These are phyloP conservation scores for Carnegiea gigantea DNA, from an alignment of 179 eudicot species.

Conservation along the genomic window DNA sequence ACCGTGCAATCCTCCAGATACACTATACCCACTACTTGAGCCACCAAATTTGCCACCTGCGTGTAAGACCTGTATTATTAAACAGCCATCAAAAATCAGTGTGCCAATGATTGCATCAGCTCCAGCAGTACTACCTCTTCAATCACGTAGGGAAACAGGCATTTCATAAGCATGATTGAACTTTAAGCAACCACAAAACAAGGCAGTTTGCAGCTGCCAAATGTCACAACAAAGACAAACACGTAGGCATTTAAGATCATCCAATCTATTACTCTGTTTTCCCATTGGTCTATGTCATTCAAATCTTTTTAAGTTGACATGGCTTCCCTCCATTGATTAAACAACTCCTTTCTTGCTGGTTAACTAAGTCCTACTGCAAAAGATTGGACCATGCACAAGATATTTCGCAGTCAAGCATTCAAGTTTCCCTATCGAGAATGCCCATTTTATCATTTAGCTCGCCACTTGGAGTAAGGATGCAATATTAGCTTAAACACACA, in stretches of 20 bases:
- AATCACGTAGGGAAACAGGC: background rate
- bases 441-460: constrained; percentile 3
- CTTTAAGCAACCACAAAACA: constrained; percentile 3
- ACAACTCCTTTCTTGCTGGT: no score
- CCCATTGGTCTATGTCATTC: no score
- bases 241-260: background rate
- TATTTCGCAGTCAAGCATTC: background rate
- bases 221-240: constrained; percentile 9
- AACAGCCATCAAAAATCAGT: constrained; percentile 12
- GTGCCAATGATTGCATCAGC: background rate
- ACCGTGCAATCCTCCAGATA: constrained; percentile 97
- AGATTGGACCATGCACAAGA: background rate
- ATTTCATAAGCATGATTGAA: background rate
- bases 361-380: background rate
- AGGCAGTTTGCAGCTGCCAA: background rate
- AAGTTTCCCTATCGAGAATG: background rate
- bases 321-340: no score
- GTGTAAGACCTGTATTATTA: constrained; percentile 77
- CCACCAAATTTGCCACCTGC: constrained; percentile 99
- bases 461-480: background rate
- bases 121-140: background rate
- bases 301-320: no score
- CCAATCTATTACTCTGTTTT: background rate
- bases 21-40: constrained; percentile 92
- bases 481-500: background rate